Evolutionary conservation across 768 basidiomycete species (phyloP).

Genomic region (Amanita polypyramis): DNA sequence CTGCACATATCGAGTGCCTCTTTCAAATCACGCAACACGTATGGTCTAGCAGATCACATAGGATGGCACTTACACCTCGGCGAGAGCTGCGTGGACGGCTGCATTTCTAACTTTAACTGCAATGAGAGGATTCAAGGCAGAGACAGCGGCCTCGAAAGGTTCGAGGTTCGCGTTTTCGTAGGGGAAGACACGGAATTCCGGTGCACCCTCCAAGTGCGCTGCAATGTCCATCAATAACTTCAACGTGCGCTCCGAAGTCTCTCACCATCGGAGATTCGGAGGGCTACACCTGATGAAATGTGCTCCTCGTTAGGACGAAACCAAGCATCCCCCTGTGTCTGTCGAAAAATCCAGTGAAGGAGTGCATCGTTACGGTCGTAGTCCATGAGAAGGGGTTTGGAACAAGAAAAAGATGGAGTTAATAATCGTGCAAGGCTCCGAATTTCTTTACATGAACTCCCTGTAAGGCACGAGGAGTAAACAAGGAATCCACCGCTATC

Average conservation of each 20-base stretch:
- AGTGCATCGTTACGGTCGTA: conserved; percentile 77
- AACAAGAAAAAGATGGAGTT: neutral
- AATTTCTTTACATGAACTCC: neutral
- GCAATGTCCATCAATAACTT: neutral
- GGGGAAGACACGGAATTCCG: conserved; percentile 71
- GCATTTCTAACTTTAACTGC: conserved; percentile 74
- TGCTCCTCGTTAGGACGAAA: conserved; percentile 70
- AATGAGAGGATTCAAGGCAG: conserved; percentile 68
- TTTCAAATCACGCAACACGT: no score
- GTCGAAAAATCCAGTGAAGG: conserved; percentile 67
- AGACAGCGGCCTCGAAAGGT: conserved; percentile 67
- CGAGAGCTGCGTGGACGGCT: conserved; percentile 70
- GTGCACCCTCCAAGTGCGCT: conserved; percentile 15
- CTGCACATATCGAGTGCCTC: no score
- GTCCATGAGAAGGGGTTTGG: conserved; percentile 32
- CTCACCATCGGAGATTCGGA: conserved; percentile 35
- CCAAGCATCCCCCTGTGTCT: conserved; percentile 80
- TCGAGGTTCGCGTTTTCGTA: conserved; percentile 65
- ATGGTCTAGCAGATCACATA: neutral
- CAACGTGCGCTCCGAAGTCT: conserved; percentile 12
- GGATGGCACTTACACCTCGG: conserved; percentile 38
- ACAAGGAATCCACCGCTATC: neutral
- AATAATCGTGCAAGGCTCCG: neutral
- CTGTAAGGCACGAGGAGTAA: neutral
- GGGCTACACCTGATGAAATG: conserved; percentile 63